These are phyloP conservation scores for Boletellus dicymbophilus DNA, from an alignment of 1,284 basidiomycete genomes.

Conservation along the genomic window DNA sequence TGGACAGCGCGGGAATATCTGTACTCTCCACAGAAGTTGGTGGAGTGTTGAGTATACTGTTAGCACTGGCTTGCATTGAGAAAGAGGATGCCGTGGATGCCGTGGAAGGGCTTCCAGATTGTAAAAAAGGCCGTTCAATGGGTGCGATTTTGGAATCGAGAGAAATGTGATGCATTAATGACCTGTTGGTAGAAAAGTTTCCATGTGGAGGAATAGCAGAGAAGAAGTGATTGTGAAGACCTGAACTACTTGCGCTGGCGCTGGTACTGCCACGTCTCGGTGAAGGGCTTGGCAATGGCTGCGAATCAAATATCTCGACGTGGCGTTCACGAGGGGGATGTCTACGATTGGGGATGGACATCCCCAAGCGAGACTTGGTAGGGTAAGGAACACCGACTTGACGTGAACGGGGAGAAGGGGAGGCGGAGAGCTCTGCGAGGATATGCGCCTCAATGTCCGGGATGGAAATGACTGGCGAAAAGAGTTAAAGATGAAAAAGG, in stretches of 20 bases:
- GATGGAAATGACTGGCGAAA: constrained; percentile 66
- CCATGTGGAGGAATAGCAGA: constrained; percentile 9
- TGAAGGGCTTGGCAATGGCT: constrained; percentile 64
- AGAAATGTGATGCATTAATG: constrained; percentile 2
- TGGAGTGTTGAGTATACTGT: constrained; percentile 52
- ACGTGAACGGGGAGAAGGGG: constrained; percentile 67
- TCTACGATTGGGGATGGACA: constrained; percentile 56
- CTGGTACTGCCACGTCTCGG: constrained; percentile 46
- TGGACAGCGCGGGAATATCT: constrained; percentile 46
- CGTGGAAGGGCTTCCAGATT: constrained; percentile 27
- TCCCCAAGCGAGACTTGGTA: constrained; percentile 54
- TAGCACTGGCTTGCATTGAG: constrained; percentile 38
- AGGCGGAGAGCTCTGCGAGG: constrained; percentile 60
- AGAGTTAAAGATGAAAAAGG: constrained; percentile 22
- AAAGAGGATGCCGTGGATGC: constrained; percentile 53
- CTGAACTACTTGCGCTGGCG: constrained; percentile 37
- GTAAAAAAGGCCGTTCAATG: constrained; percentile 29
- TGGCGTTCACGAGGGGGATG: constrained; percentile 51
- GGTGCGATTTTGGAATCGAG: constrained; percentile 18
- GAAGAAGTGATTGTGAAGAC: constrained; percentile 24
- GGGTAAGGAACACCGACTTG: constrained; percentile 68
- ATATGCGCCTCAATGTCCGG: constrained; percentile 76
- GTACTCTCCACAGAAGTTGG: constrained; percentile 51
- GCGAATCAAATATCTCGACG: constrained; percentile 78
- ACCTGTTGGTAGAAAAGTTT: constrained; percentile 1